Percentiles rank a stretch among this genome's conserved stretches.
Conservation (phyloP, 495 filamentous ascomycete genomes). For the Xylaria venustula region DNA sequence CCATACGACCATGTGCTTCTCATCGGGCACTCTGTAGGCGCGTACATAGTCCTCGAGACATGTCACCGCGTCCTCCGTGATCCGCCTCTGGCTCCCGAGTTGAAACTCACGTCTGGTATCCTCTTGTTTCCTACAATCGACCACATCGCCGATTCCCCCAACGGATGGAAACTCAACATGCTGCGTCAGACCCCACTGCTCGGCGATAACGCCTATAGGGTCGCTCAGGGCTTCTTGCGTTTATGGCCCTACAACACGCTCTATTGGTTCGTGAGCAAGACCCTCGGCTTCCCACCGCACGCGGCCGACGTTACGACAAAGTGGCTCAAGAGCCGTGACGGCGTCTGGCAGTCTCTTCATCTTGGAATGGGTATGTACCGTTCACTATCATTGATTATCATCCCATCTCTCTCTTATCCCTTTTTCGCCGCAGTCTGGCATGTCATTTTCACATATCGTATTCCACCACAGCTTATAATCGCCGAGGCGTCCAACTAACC, state of each 20-base stretch:
- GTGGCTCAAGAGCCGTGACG: conserved; percentile 62
- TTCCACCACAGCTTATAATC: too few species aligned
- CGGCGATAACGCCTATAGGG: conserved; percentile 48
- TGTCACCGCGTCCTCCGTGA: conserved; percentile 52
- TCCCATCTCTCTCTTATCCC: not conserved
- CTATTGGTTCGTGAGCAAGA: conserved; percentile 37
- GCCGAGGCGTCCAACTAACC: not conserved
- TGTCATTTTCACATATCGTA: too few species aligned
- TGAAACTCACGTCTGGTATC: conserved; percentile 50
- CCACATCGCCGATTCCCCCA: conserved; percentile 66
- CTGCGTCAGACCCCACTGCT: conserved; percentile 56
- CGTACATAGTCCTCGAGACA: conserved; percentile 74
- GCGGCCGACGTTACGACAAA: conserved; percentile 58
- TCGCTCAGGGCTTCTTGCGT: conserved; percentile 49
- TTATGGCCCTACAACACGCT: conserved; percentile 47
- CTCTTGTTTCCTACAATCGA: conserved; percentile 78
- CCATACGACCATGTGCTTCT: conserved; percentile 62
- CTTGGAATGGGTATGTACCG: conserved; percentile 29
- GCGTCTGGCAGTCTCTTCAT: conserved; percentile 70
- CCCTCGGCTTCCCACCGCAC: conserved; percentile 56
- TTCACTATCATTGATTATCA: not conserved
- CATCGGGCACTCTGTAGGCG: conserved; percentile 80
- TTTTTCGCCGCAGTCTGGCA: not conserved
- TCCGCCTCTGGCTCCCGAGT: not conserved
- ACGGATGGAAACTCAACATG: conserved; percentile 56